Base-by-base conservation (phyloP, 2,329 filamentous ascomycete genomes). In the Claviceps fusiformis region DNA sequence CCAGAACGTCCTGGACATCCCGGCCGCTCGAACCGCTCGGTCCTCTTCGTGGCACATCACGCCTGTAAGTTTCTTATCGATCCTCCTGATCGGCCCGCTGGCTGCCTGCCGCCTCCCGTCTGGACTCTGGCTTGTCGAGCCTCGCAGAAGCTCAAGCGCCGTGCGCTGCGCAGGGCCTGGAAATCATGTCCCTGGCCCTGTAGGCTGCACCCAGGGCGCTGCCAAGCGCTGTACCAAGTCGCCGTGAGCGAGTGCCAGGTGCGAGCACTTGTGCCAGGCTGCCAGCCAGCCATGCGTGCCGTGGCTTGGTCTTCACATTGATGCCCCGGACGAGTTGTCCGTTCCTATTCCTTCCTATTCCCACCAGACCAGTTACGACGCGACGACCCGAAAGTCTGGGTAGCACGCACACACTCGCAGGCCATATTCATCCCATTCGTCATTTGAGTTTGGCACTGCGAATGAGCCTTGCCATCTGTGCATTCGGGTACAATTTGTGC, bases 41-140 rank as follows among this genome's bases (percentile, higher is more conserved):
- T 49, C 54, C 55, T 53, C 51, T 13, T 50, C 44, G 50, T 53
- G 55, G 45, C 51, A 53, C 47, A 50, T 45, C 7, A 24, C 50
- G 41, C 29, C 44, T 50, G 55, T 56, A 43, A 54, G 51, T 19
- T 56, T 53, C 45, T 48, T 31, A 50, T 50, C 51, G 51, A 56
- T 53, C 19, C 39, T 50, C 5, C 37, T 56, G 45, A 43, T 50
- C 31, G 39, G 29, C 46, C 39, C 46, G 46, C 51, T 50, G 43
- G 46, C 47, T 53, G 51, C 29, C 47, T 55, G 51, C 46, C 37
- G 50, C 45, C 43, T 41, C 39, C 53, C 39, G 39, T 39, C 19
- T 19, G 19, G 19, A 1, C 19, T 19, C 19, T 19, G 19, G 19
- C 19, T 46, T 50, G 29, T 55, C 48, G 35, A 44, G 52, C 52